These are phyloP conservation scores for Ophiobolus disseminans DNA, from an alignment of 2,329 filamentous ascomycete genomes.

Conservation along the genomic window DNA sequence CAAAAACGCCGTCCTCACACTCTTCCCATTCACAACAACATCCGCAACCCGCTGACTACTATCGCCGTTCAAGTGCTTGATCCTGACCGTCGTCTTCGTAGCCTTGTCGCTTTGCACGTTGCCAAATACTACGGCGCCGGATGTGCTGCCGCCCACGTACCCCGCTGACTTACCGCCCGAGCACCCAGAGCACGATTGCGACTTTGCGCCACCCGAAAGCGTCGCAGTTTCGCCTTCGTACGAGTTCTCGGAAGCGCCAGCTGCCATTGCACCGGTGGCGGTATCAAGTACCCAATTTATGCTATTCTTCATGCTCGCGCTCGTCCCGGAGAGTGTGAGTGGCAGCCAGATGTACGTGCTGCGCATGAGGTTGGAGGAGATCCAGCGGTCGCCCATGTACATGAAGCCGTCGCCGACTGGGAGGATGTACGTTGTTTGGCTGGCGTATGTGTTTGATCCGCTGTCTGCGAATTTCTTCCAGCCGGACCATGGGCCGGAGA, in stretches of 20 bases:
- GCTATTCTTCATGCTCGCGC: constrained; percentile 58
- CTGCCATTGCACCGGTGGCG: constrained; percentile 53
- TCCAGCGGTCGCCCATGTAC: constrained; percentile 74
- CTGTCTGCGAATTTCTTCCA: constrained; percentile 66
- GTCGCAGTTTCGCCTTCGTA: constrained; percentile 61
- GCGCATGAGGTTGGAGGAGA: constrained; percentile 63
- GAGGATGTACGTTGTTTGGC: constrained; percentile 68
- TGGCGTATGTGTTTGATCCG: constrained; percentile 65
- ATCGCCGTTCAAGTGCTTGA: constrained; percentile 66
- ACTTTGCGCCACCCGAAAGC: constrained; percentile 55
- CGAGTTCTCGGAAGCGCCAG: constrained; percentile 54
- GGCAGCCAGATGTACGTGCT: constrained; percentile 72
- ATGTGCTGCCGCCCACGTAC: constrained; percentile 51
- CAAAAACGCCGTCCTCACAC: constrained; percentile 62
- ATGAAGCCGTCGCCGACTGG: constrained; percentile 55
- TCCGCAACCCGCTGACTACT: constrained; percentile 59
- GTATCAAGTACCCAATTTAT: constrained; percentile 64
- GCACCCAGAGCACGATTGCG: constrained; percentile 60
- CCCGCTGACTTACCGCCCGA: constrained; percentile 60
- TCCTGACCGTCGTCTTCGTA: constrained; percentile 59
- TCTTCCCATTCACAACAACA: constrained; percentile 63
- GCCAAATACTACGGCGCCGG: constrained; percentile 61
- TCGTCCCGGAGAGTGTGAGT: constrained; percentile 60
- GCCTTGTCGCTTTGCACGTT: constrained; percentile 54
- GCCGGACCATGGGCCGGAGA: constrained; percentile 66